phyloP scores from a whole-genome alignment of 257 asterid species.

The Gentiana straminea region DNA sequence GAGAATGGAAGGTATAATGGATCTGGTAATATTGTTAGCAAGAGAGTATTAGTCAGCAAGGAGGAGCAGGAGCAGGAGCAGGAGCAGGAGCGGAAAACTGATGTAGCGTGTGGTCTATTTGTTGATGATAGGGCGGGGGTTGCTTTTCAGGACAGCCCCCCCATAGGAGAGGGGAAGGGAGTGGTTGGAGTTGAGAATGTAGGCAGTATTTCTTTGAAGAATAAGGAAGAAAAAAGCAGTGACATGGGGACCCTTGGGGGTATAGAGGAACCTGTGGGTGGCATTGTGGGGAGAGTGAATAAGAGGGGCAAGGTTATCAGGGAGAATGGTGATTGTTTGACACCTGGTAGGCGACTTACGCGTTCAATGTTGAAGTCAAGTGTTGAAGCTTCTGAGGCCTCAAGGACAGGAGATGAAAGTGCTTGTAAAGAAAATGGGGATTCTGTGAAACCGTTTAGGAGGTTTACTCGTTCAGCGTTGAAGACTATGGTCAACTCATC shows the following conservation, averaged over 20 bases:
- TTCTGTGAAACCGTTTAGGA: conserved; percentile 28
- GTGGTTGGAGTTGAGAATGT: not conserved
- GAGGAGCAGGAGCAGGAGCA: conserved; percentile 15
- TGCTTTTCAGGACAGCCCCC: not conserved
- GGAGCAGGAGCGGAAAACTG: conserved; percentile 12
- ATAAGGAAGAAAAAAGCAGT: conserved; percentile 4
- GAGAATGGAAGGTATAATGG: conserved; percentile 12
- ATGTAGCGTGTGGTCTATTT: conserved; percentile 19
- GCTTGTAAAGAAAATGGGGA: conserved; percentile 11
- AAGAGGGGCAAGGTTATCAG: not conserved
- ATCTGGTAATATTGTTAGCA: conserved; percentile 10
- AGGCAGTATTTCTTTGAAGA: conserved; percentile 1
- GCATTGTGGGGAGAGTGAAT: conserved; percentile 4
- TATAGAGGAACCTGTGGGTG: conserved; percentile 5
- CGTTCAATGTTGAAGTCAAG: not conserved
- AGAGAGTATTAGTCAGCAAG: conserved; percentile 5
- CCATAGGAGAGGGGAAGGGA: conserved; percentile 1
- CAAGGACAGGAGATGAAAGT: not conserved
- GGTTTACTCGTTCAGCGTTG: conserved; percentile 50
- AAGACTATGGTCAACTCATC: conserved; percentile 24
- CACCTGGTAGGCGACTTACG: not conserved
- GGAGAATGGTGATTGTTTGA: not conserved
- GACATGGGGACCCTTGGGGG: conserved; percentile 16
- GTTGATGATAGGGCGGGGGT: conserved; percentile 17
- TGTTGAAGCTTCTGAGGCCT: not conserved